Percentiles rank a stretch among this genome's conserved stretches.
Conservation (phyloP, 768 basidiomycete genomes). For the Trametes punicea region DNA sequence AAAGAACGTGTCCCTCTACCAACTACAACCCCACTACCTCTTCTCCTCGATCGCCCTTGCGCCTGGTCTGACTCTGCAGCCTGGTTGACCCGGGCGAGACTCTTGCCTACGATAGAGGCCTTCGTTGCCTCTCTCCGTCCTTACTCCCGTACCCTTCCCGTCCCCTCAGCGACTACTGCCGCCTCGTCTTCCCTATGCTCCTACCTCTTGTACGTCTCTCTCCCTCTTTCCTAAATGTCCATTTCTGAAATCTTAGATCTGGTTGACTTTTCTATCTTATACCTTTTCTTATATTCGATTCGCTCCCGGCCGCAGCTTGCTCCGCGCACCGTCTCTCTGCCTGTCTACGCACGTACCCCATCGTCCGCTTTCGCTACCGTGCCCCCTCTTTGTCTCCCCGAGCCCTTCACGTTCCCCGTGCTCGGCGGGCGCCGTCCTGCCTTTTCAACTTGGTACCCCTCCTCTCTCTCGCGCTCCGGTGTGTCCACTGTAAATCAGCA, state of each 20-base stretch:
- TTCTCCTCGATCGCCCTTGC: conserved; percentile 15
- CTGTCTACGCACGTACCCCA: neutral
- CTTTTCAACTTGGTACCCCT: too few relatives aligned
- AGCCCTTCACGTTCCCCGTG: neutral
- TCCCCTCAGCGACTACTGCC: too few relatives aligned
- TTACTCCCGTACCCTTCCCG: too few relatives aligned
- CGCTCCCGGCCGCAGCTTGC: conserved; percentile 6
- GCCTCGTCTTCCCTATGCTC: neutral
- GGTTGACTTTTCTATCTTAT: conserved; percentile 19
- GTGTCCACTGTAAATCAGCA: too few relatives aligned
- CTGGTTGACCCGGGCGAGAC: conserved; percentile 25
- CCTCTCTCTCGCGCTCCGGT: neutral
- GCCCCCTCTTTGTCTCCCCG: conserved; percentile 1
- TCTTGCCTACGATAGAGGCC: conserved; percentile 14
- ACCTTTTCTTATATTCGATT: conserved; percentile 6
- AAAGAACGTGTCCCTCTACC: conserved; percentile 6
- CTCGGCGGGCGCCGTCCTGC: conserved; percentile 1
- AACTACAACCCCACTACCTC: neutral
- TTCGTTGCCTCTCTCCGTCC: conserved; percentile 8
- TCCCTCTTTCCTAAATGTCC: neutral
- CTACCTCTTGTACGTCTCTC: conserved; percentile 14
- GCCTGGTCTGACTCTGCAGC: conserved; percentile 19
- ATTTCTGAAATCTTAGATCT: conserved; percentile 1
- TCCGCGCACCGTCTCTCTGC: neutral
- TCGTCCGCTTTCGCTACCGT: neutral